These are phyloP conservation scores for Globisporangium cederbergense DNA, from an alignment of 352 stramenopile genomes.

Conservation along the genomic window DNA sequence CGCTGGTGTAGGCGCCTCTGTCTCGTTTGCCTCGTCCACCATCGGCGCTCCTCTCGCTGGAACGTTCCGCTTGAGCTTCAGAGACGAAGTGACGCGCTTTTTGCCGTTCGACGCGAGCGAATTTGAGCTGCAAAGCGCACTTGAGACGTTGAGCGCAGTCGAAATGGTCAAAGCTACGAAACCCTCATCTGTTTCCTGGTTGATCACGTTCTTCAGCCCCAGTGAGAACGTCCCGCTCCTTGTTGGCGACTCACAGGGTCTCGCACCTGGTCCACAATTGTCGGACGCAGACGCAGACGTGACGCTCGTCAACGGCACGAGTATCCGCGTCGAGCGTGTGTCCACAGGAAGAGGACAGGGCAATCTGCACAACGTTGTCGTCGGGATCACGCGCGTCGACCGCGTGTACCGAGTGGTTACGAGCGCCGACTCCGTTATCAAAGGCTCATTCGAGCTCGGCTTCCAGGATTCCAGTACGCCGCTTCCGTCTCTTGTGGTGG, in stretches of 20 bases:
- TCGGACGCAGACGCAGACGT: conserved; percentile 18
- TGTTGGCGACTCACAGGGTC: neutral
- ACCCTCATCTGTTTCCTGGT: conserved; percentile 15
- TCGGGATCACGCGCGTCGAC: conserved; percentile 21
- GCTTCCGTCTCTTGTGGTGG: neutral
- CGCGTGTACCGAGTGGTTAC: conserved; percentile 26
- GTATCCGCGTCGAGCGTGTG: conserved; percentile 19
- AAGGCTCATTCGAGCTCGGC: conserved; percentile 25
- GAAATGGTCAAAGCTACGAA: conserved; percentile 22
- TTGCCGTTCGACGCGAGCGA: conserved; percentile 7
- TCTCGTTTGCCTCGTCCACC: conserved; percentile 1
- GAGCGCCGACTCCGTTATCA: conserved; percentile 4
- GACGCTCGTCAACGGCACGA: conserved; percentile 2
- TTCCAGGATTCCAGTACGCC: conserved; percentile 17
- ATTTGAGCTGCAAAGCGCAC: conserved; percentile 27
- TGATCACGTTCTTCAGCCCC: conserved; percentile 42
- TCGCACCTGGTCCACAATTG: conserved; percentile 11
- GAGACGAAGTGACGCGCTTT: conserved; percentile 15
- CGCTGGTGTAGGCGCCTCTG: neutral
- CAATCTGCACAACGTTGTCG: conserved; percentile 21
- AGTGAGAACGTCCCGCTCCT: conserved; percentile 26
- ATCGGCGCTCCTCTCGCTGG: conserved; percentile 18
- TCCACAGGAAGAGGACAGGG: conserved; percentile 26
- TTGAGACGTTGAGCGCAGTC: conserved; percentile 28
- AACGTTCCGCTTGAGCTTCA: conserved; percentile 28